Base-by-base conservation (phyloP, 2,329 filamentous ascomycete species). In the Diaporthe sp. region DNA sequence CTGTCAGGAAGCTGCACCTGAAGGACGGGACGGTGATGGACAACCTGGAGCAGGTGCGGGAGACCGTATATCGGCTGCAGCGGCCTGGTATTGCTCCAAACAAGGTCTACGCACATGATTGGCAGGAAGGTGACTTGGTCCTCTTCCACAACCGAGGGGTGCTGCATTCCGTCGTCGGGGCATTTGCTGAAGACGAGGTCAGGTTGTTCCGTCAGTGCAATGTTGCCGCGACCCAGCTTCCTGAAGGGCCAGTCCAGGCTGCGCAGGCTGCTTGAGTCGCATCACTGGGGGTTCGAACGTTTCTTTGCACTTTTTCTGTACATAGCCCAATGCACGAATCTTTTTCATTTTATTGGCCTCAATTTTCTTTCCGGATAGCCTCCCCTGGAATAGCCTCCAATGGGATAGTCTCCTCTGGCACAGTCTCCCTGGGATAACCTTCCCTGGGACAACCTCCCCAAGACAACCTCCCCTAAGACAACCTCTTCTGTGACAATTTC, bases 191-290 rank as follows among this genome's bases (percentile, higher is more conserved):
- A 67, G 89, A 93, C n/a, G 93, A 95, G 85, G 91, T 95, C 44
- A 85, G 94, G 59, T 82, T 96, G 76, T 95, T 96, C 81, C 86
- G 94, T 77, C 94, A 96, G 86, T 96, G 94, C 84, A 95, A 96
- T 82, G 87, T 95, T 82, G 93, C 94, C n/a, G 91, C 89, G 4
- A 93, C 89, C 75, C 83, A 88, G 77, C 82, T 89, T 51, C 91
- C 91, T 10, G 80, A 88, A 70, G 91, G 90, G 0, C 89, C 90
- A 12, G 78, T 77, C 37, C 78, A 77, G 62, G 59, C 67, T 34
- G 76, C 69, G 25, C 74, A 72, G 37, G 77, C 69, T 42, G 77
- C 76, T 75, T 77, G 42, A 58, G n/a, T 28, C 22, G 19, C 39
- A 17, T 9, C 15, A 31, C 25, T 12, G 25, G 2, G 9, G 17